These are phyloP conservation scores for Casuarina equisetifolia DNA, from an alignment of 306 rosid genomes.

Conservation along the genomic window DNA sequence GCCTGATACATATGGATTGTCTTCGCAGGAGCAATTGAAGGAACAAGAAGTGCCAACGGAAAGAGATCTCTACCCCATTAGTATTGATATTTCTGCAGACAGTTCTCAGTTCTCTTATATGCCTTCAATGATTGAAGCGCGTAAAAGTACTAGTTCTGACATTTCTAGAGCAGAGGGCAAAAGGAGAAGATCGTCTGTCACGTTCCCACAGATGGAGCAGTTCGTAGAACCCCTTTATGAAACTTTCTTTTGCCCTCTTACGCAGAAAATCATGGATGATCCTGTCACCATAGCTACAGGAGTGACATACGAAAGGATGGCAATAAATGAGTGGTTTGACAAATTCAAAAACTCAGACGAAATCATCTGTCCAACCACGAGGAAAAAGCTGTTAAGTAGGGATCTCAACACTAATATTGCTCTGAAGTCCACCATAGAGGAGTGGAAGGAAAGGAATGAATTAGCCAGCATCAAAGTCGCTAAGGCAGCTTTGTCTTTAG, in stretches of 20 bases:
- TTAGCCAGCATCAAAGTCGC: conserved; percentile 41
- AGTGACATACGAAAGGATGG: conserved; percentile 43
- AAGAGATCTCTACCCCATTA: conserved; percentile 40
- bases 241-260: conserved; percentile 50
- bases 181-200: conserved; percentile 4
- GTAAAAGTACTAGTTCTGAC: conserved; percentile 4
- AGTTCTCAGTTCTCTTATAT: conserved; percentile 13
- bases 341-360: conserved; percentile 23
- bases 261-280: conserved; percentile 47
- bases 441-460: conserved; percentile 54
- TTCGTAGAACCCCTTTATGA: conserved; percentile 43
- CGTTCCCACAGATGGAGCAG: conserved; percentile 22
- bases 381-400: conserved; percentile 33
- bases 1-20: not conserved
- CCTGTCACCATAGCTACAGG: conserved; percentile 50
- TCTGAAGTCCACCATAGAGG: conserved; percentile 37
- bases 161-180: conserved; percentile 15
- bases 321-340: conserved; percentile 43
- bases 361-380: conserved; percentile 36
- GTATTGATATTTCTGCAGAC: conserved; percentile 27
- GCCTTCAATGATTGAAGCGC: conserved; percentile 5
- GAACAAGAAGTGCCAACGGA: conserved; percentile 25
- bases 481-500: conserved; percentile 39
- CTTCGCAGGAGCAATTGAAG: conserved; percentile 23
- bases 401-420: conserved; percentile 37